These are phyloP conservation scores for Phytophthora tentaculata DNA, from an alignment of 352 stramenopile species.

Conservation along the genomic window DNA sequence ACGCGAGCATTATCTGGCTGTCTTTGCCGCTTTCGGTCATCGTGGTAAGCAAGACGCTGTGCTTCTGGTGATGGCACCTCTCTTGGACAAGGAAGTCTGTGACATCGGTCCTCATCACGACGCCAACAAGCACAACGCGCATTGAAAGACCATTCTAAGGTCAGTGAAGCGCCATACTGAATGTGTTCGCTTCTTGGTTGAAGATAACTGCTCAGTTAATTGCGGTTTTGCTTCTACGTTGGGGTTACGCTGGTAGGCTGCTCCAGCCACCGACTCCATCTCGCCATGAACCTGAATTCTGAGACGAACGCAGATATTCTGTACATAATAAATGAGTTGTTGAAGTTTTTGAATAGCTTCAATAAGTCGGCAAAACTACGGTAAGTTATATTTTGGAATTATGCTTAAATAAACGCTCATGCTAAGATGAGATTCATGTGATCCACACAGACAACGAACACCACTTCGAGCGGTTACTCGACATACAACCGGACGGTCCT, in stretches of 20 bases:
- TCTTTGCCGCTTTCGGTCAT: background rate
- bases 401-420: too few species aligned
- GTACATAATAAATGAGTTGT: conserved; percentile 5
- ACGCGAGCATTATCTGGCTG: background rate
- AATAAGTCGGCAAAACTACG: too few species aligned
- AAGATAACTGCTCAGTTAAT: background rate
- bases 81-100: background rate
- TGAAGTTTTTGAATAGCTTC: background rate
- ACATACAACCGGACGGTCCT: too few species aligned
- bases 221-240: background rate
- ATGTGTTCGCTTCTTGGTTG: background rate
- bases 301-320: background rate
- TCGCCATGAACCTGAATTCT: background rate
- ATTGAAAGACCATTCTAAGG: background rate
- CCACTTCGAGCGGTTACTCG: too few species aligned
- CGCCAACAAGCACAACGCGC: background rate
- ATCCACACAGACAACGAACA: too few species aligned
- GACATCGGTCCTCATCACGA: background rate
- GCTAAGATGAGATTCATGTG: too few species aligned
- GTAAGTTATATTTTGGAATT: too few species aligned
- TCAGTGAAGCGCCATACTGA: background rate
- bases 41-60: background rate
- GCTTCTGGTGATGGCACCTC: background rate
- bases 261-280: conserved; percentile 4
- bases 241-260: background rate